A percentile compares a stretch with the other conserved stretches of the same genome.
Evolutionary conservation across 257 asterid species (phyloP).

Genomic region (Cordia subcordata): DNA sequence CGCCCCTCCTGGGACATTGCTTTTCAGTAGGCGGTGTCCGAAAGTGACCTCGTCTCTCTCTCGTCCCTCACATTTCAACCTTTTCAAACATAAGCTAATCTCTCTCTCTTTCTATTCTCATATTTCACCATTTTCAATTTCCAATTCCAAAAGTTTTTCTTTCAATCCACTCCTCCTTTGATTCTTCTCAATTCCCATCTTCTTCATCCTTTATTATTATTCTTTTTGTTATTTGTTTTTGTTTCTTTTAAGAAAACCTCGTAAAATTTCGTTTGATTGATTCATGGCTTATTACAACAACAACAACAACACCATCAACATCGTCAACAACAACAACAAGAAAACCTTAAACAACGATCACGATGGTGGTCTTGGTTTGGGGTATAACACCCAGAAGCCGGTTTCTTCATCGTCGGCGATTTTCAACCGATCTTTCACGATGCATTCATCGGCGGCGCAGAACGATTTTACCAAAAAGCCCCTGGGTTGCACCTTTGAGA

Average conservation of each 20-base stretch:
- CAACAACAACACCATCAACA: background rate
- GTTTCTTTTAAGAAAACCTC: too few relatives aligned
- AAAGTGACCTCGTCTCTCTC: background rate
- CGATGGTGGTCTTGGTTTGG: background rate
- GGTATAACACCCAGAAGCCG: too few relatives aligned
- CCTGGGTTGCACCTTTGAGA: slow-evolving; percentile 35
- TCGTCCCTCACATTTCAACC: background rate
- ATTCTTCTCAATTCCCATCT: background rate
- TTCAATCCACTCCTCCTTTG: background rate
- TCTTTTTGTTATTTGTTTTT: background rate
- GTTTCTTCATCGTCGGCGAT: background rate
- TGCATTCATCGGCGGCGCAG: slow-evolving; percentile 22
- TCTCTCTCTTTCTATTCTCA: background rate
- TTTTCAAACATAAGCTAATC: background rate
- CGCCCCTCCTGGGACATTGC: background rate
- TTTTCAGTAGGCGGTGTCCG: background rate
- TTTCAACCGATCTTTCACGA: slow-evolving; percentile 60
- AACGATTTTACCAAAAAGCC: slow-evolving; percentile 35
- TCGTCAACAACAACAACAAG: background rate
- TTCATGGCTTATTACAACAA: background rate
- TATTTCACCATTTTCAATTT: background rate
- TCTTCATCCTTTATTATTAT: background rate
- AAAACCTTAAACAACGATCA: background rate
- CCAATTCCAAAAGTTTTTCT: background rate
- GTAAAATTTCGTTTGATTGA: background rate